A percentile compares a stretch with the other conserved stretches of the same genome.
These are phyloP conservation scores for Fusarium redolens DNA, from an alignment of 2,329 filamentous ascomycete species.

Conservation along the genomic window DNA sequence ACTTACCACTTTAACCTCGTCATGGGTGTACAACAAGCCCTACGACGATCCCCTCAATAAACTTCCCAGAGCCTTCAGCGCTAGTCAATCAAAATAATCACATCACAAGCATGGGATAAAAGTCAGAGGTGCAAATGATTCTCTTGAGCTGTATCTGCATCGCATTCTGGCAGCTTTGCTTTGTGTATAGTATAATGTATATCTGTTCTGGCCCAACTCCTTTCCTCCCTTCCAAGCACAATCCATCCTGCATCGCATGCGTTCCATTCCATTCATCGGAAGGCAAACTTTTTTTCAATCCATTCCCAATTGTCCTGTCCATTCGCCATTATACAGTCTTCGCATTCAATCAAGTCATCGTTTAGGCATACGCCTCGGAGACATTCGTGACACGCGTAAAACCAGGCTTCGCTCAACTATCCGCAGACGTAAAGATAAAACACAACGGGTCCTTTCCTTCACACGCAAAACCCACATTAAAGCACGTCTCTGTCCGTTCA, in stretches of 20 bases:
- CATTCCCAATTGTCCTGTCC: constrained; percentile 6
- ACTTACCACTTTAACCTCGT: not conserved
- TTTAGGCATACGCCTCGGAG: constrained; percentile 23
- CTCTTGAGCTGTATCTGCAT: constrained; percentile 41
- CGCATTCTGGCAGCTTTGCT: constrained; percentile 43
- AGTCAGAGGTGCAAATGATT: constrained; percentile 29
- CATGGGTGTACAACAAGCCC: not conserved
- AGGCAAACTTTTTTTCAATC: constrained; percentile 38
- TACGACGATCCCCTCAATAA: not conserved
- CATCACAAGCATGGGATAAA: not conserved
- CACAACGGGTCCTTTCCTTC: constrained; percentile 18
- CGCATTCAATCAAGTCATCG: constrained; percentile 37
- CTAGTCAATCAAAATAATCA: not conserved
- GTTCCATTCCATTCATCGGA: constrained; percentile 33
- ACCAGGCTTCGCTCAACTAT: constrained; percentile 27
- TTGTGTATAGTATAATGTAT: constrained; percentile 46
- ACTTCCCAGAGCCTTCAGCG: too few species aligned
- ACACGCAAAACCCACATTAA: constrained; percentile 28
- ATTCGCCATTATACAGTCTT: constrained; percentile 38
- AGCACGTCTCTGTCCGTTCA: constrained; percentile 41
- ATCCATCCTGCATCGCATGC: not conserved
- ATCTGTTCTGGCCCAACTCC: constrained; percentile 34
- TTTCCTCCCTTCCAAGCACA: constrained; percentile 26
- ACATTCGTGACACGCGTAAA: constrained; percentile 38
- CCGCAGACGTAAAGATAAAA: constrained; percentile 1